Evolutionary conservation across 495 filamentous ascomycete genomes (phyloP).

Genomic region (Xylaria curta): DNA sequence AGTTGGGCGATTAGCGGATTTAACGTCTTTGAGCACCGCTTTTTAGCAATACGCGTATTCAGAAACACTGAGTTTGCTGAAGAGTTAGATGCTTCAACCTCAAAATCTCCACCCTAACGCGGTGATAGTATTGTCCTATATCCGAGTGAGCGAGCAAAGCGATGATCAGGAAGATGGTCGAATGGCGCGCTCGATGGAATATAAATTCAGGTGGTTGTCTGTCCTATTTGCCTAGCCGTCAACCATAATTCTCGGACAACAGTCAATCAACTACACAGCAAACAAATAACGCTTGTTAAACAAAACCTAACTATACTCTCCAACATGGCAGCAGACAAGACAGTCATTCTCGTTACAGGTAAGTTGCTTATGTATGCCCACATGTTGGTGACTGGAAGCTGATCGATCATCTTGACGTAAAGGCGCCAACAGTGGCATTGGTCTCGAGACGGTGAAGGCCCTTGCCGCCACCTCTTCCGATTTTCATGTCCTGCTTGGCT

Average conservation of each 20-base stretch:
- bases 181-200: background rate
- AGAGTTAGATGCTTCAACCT: background rate
- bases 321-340: conserved; percentile 36
- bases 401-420: conserved; percentile 25
- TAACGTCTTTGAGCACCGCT: background rate
- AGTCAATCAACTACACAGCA: background rate
- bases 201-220: background rate
- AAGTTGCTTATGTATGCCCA: conserved; percentile 2
- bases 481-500: conserved; percentile 55
- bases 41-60: conserved; percentile 4
- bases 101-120: conserved; percentile 4
- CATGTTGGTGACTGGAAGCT: conserved; percentile 9
- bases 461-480: conserved; percentile 44
- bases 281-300: background rate
- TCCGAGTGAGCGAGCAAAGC: background rate
- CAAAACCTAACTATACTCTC: background rate
- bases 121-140: background rate
- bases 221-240: background rate
- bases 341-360: conserved; percentile 47
- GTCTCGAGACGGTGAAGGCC: conserved; percentile 53
- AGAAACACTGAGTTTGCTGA: background rate
- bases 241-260: background rate
- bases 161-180: background rate
- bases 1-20: background rate
- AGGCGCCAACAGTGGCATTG: conserved; percentile 59